Evolutionary conservation across 2,329 filamentous ascomycete genomes (phyloP), one percentile per base, ranked within the genome.

Genomic region (Calonectria leucothoes): DNA sequence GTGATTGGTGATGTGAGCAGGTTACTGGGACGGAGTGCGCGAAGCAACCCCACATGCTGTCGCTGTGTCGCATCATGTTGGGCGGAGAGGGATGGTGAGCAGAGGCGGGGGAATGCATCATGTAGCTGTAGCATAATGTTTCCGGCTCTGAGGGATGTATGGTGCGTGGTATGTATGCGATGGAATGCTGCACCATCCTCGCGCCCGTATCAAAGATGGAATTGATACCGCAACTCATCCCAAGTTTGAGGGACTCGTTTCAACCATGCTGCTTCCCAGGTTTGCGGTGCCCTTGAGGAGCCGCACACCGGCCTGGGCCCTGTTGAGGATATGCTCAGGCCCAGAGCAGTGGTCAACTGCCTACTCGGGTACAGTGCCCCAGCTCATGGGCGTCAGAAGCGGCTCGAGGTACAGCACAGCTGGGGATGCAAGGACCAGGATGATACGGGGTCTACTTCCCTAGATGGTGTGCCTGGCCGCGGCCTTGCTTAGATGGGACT

Each of bases 1-100:
- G 69, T 80, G 77, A 81, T 81, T 78, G 77, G 77, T 74, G 73
- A 75, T 69, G 74, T 49, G 77, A 51, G 52, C 72, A 75, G 70
- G 76, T 72, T 71, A 76, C 65, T 72, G 65, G 73, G 75, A 78
- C 74, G 72, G 76, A 77, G 73, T 61, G 52, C 74, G 77, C 75
- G 79, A 77, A 72, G 76, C 73, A 80, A 80, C 78, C 78, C 78
- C 78, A 80, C 77, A 80, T 63, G 73, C 69, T 71, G 64, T 66
- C 65, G 69, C 66, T 69, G 25, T 61, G 69, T 73, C 55, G 51
- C 73, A 75, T 74, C 69, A 71, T 73, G 49, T 15, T 39, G 42
- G 35, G 67, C 57, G 67, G 67, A 59, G 67, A 69, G 57, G 57
- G 57, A 64, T 59, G 57, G 57, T 69, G 37, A 69, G 45, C 65